Base-by-base conservation (phyloP, 805 yeast species). In the Yarrowia osloensis region DNA sequence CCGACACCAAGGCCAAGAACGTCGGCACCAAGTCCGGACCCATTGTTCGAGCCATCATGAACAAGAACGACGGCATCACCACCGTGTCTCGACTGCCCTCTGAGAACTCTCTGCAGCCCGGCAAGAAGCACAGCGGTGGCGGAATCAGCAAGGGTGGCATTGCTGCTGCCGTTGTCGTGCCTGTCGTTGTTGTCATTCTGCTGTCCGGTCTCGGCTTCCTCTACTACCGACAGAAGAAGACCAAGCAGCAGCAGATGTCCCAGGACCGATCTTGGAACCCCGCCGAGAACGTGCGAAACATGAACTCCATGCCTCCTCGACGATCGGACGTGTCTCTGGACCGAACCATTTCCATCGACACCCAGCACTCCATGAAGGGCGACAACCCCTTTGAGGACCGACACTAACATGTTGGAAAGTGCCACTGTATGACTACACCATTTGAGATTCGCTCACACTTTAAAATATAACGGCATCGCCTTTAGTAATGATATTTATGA, bases 161-260 rank as follows among this genome's bases (percentile, higher is more conserved):
- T 28, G 82, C 77, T 15, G 82, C 83, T 63, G 81, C 82, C 15
- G 82, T 81, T 15, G 77, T 80, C 24, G 80, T 80, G 12, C 82
- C 83, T 55, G 78, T 81, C 8, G 75, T 79, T 13, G 79, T 73
- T 3, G 73, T 77, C 22, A 69, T 72, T 22, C 69, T 72, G 1
- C 71, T 80, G 39, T 74, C 76, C 1, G 69, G 67, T 40, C 33
- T 61, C 3, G 66, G 66, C 21, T 76, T 70, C 61, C 77, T 79
- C 29, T 65, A 77, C 65, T 76, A 69, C 73, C 78, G 86, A 33
- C 66, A 35, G 33, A 61, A 46, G 54, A 19, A 61, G 66, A 13
- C 63, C 49, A 54, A 54, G 61, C 33, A 37, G 31, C 19, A 35
- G 33, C 42, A 42, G 40, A 29, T 24, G 39, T 11, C 22, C n/a